phyloP scores from a whole-genome alignment of 2,329 filamentous ascomycete species.

The Neopestalotiopsis clavispora region DNA sequence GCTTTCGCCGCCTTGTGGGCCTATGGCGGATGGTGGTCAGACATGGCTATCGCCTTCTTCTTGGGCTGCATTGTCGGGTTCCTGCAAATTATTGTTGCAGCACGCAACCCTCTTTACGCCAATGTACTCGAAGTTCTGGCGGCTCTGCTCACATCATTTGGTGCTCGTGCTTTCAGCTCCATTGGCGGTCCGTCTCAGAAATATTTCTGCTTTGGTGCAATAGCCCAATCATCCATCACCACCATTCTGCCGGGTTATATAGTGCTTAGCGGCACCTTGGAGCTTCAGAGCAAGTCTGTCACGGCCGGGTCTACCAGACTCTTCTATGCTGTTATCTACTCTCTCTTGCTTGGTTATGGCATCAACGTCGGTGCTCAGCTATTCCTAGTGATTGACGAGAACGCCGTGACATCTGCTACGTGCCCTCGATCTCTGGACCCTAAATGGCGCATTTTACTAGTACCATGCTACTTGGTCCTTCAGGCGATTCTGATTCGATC shows the following conservation, averaged over 20 bases:
- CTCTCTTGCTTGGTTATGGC: conserved; percentile 73
- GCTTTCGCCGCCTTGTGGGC: conserved; percentile 76
- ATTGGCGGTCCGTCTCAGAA: conserved; percentile 46
- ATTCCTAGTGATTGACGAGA: conserved; percentile 49
- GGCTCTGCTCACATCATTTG: conserved; percentile 64
- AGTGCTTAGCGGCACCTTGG: conserved; percentile 57
- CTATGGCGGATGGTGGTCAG: conserved; percentile 72
- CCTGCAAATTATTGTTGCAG: conserved; percentile 72
- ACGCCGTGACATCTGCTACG: conserved; percentile 40
- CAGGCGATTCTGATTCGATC: conserved; percentile 23
- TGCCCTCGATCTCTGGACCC: conserved; percentile 35
- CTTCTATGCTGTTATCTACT: conserved; percentile 77
- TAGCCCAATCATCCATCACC: conserved; percentile 69
- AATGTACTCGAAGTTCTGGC: conserved; percentile 70
- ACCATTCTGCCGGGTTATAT: conserved; percentile 70
- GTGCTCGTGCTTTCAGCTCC: conserved; percentile 67
- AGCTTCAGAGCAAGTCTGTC: conserved; percentile 72
- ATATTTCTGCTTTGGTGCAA: conserved; percentile 69
- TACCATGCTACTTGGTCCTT: conserved; percentile 74
- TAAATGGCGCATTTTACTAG: conserved; percentile 69
- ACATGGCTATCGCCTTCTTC: conserved; percentile 73
- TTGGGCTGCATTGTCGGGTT: conserved; percentile 73
- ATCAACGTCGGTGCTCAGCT: conserved; percentile 58
- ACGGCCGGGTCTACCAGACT: conserved; percentile 75
- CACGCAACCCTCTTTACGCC: conserved; percentile 69